phyloP scores from a whole-genome alignment of 2,329 filamentous ascomycete species.

The Curvularia spicifera region DNA sequence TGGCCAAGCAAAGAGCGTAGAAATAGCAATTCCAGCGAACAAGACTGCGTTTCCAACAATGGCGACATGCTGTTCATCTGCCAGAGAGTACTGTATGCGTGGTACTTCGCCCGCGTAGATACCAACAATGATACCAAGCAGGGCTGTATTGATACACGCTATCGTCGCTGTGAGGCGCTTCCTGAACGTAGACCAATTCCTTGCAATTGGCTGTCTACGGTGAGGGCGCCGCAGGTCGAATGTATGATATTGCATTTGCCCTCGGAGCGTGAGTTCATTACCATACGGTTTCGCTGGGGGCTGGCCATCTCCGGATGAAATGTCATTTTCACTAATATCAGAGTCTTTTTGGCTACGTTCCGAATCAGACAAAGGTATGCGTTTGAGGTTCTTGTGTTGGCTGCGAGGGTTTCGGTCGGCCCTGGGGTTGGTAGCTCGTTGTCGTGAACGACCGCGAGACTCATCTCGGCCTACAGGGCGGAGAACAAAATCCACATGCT shows the following conservation, averaged over 20 bases:
- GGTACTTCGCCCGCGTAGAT: constrained; percentile 80
- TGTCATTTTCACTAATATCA: constrained; percentile 19
- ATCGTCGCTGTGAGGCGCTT: constrained; percentile 73
- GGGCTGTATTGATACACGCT: constrained; percentile 74
- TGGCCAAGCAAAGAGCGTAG: constrained; percentile 75
- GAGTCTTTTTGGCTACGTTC: constrained; percentile 16
- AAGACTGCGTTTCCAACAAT: constrained; percentile 77
- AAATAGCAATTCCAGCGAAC: constrained; percentile 72
- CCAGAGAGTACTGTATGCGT: constrained; percentile 78
- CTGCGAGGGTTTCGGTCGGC: constrained; percentile 21
- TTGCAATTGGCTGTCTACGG: constrained; percentile 69
- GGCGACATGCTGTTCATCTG: constrained; percentile 69
- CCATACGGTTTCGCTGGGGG: constrained; percentile 23
- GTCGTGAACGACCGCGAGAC: constrained; percentile 34
- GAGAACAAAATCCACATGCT: constrained; percentile 41
- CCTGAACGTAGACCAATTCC: constrained; percentile 71
- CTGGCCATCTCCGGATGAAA: constrained; percentile 31
- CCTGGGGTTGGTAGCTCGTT: constrained; percentile 12
- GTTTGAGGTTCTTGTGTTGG: constrained; percentile 14
- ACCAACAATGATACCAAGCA: constrained; percentile 73
- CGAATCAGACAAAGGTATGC: constrained; percentile 11
- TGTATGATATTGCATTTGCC: constrained; percentile 42
- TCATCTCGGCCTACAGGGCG: constrained; percentile 33
- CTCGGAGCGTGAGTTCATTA: constrained; percentile 28
- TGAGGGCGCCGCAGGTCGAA: constrained; percentile 55